phyloP scores from a whole-genome alignment of 2,329 filamentous ascomycete species.

The Akanthomyces uredinophilus region DNA sequence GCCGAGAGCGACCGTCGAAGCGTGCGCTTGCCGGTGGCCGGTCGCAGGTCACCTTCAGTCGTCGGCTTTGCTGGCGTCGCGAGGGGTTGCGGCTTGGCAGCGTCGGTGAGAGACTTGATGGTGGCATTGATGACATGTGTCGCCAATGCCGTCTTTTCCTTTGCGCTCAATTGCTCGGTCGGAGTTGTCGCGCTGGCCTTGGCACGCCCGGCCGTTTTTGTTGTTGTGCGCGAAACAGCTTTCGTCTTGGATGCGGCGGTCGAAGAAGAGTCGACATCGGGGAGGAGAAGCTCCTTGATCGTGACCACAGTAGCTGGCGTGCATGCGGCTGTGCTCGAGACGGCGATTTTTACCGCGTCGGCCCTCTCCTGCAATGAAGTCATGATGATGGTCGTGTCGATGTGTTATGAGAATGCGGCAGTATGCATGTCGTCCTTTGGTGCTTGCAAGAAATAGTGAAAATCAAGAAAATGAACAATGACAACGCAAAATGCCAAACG shows the following conservation, averaged over 20 bases:
- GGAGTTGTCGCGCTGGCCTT: conserved; percentile 22
- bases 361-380: conserved; percentile 38
- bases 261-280: conserved; percentile 25
- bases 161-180: conserved; percentile 24
- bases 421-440: conserved; percentile 31
- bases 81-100: conserved; percentile 46
- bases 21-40: conserved; percentile 34
- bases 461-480: background rate
- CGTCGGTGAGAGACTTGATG: conserved; percentile 64
- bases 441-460: background rate
- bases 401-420: conserved; percentile 17
- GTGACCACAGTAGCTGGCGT: conserved; percentile 43
- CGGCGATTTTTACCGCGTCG: conserved; percentile 49
- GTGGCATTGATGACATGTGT: conserved; percentile 68
- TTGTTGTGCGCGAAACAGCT: conserved; percentile 26
- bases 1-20: conserved; percentile 52
- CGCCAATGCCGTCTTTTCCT: conserved; percentile 61
- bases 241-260: conserved; percentile 22
- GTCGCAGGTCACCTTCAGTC: conserved; percentile 28
- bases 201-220: conserved; percentile 21
- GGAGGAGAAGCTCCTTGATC: conserved; percentile 42
- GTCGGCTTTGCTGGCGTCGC: conserved; percentile 29
- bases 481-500: background rate
- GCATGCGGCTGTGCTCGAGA: conserved; percentile 50
- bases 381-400: conserved; percentile 28